Conservation (phyloP, 768 basidiomycete genomes). For the Antrodiella citrinella region DNA sequence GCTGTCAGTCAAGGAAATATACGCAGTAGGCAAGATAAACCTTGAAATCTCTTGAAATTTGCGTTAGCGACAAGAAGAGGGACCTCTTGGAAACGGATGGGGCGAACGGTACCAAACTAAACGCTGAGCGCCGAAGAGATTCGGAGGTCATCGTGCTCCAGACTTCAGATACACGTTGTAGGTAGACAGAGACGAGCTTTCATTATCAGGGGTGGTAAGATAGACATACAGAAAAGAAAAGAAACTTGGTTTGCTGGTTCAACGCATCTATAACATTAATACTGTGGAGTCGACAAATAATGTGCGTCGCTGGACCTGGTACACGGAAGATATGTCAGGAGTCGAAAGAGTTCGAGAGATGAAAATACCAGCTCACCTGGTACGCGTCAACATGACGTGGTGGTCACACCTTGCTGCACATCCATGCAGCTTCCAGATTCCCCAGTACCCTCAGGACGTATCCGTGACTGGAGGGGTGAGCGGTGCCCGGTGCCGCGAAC, state of each 20-base stretch:
- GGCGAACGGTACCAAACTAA: conserved; percentile 20
- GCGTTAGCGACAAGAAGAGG: conserved; percentile 48
- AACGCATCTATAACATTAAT: no score
- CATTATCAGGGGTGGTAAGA: not conserved
- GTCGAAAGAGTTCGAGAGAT: no score
- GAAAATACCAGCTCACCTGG: no score
- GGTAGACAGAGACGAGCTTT: not conserved
- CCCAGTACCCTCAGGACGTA: not conserved
- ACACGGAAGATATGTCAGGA: no score
- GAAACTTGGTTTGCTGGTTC: not conserved
- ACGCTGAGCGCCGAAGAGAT: conserved; percentile 22
- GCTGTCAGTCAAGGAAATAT: no score
- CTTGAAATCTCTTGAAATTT: no score
- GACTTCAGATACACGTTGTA: conserved; percentile 52
- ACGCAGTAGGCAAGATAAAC: no score
- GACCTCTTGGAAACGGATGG: conserved; percentile 34
- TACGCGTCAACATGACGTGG: no score
- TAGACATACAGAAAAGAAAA: not conserved
- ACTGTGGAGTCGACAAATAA: no score
- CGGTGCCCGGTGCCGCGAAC: no score
- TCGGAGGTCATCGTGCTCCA: conserved; percentile 43
- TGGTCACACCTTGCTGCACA: no score
- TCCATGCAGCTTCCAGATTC: not conserved
- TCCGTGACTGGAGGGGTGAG: not conserved
- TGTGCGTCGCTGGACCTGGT: no score